Evolutionary conservation across 2,329 filamentous ascomycete genomes (phyloP).

Genomic region (Trichoderma simmonsii): DNA sequence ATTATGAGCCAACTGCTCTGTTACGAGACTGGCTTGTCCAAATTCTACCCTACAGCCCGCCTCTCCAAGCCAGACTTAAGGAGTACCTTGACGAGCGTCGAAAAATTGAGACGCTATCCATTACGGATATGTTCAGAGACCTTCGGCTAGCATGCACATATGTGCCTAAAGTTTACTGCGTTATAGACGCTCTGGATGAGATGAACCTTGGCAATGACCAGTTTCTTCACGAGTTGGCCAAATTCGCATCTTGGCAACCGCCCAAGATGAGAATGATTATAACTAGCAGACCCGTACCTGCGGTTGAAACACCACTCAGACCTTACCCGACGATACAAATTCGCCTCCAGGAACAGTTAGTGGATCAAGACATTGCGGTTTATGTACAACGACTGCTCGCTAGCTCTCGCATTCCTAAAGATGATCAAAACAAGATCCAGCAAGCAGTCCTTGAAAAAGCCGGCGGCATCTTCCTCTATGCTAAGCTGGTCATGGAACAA

Average conservation of each 20-base stretch:
- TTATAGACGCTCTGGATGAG: constrained; percentile 46
- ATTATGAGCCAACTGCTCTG: constrained; percentile 29
- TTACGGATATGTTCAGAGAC: constrained; percentile 31
- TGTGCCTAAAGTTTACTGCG: constrained; percentile 34
- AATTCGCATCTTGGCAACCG: constrained; percentile 32
- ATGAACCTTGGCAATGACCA: constrained; percentile 36
- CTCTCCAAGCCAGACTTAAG: constrained; percentile 27
- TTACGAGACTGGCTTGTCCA: constrained; percentile 37
- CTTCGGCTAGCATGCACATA: constrained; percentile 26
- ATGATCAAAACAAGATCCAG: constrained; percentile 21
- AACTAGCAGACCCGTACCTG: constrained; percentile 39
- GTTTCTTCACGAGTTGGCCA: constrained; percentile 34
- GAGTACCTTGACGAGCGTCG: constrained; percentile 3
- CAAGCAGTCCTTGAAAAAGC: constrained; percentile 34
- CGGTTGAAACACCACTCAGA: constrained; percentile 31
- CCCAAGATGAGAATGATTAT: constrained; percentile 38
- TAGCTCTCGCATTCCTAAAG: constrained; percentile 16
- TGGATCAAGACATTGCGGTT: constrained; percentile 39
- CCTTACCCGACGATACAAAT: constrained; percentile 27
- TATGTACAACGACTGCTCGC: constrained; percentile 31
- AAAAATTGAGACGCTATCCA: constrained; percentile 10
- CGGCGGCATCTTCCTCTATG: constrained; percentile 45
- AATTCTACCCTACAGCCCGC: constrained; percentile 30
- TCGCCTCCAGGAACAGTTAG: constrained; percentile 34
- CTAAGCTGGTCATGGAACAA: constrained; percentile 41